Evolutionary conservation across 2,329 filamentous ascomycete species (phyloP).

Genomic region (Monilinia fructicola): DNA sequence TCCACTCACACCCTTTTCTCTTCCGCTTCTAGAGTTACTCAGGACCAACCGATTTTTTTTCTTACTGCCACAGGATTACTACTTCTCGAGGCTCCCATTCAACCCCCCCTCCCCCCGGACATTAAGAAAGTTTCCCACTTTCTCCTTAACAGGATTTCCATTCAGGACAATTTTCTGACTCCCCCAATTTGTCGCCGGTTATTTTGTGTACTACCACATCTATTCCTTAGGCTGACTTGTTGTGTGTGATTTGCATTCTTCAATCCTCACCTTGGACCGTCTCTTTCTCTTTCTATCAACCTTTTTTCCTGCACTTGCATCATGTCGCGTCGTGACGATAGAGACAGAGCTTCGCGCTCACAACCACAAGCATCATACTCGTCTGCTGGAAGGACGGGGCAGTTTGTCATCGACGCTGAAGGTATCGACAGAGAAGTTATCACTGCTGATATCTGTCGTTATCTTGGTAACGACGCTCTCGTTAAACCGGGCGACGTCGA

Average conservation of each 20-base stretch:
- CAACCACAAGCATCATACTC: conserved; percentile 43
- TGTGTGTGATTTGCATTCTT: conserved; percentile 38
- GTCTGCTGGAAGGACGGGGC: conserved; percentile 57
- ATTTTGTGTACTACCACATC: conserved; percentile 35
- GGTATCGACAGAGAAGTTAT: conserved; percentile 83
- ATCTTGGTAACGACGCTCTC: conserved; percentile 78
- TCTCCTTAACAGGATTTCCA: conserved; percentile 17
- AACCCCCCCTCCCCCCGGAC: conserved; percentile 20
- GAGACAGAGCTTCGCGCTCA: conserved; percentile 33
- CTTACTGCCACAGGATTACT: conserved; percentile 29
- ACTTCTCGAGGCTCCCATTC: conserved; percentile 33
- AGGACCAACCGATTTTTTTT: conserved; percentile 25
- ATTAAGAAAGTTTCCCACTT: conserved; percentile 18
- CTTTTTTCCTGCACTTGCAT: conserved; percentile 33
- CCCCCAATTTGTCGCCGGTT: conserved; percentile 26
- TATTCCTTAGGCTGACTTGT: conserved; percentile 39
- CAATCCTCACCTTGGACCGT: conserved; percentile 36
- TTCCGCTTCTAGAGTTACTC: conserved; percentile 13
- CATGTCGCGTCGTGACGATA: conserved; percentile 28
- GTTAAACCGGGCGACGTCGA: conserved; percentile 73
- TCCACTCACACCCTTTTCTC: conserved; percentile 1
- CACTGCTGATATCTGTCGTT: conserved; percentile 80
- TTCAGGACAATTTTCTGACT: conserved; percentile 27
- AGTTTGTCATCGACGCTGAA: conserved; percentile 78
- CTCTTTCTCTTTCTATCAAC: conserved; percentile 39